These are phyloP conservation scores for Sarcomyxa edulis DNA, from an alignment of 768 basidiomycete species.

Conservation along the genomic window DNA sequence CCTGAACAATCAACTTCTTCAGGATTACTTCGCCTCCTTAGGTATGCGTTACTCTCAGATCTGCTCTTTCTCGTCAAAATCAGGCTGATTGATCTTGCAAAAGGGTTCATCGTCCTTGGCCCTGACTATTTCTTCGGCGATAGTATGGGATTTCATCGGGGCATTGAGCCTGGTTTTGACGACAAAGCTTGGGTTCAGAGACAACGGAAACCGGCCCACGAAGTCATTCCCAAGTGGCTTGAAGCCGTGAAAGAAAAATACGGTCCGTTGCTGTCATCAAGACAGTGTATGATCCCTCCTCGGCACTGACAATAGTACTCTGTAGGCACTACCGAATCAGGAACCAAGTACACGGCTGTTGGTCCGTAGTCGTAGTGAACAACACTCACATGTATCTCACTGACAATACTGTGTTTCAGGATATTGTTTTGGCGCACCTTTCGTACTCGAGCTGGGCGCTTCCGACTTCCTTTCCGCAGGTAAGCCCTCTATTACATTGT, in stretches of 20 bases:
- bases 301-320: too few relatives aligned
- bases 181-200: constrained; percentile 36
- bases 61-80: background rate
- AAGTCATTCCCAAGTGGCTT: constrained; percentile 45
- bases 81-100: background rate
- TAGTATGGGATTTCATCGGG: constrained; percentile 33
- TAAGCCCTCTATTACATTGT: constrained; percentile 16
- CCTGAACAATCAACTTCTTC: constrained; percentile 52
- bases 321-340: too few relatives aligned
- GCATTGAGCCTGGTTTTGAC: constrained; percentile 31
- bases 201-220: constrained; percentile 26
- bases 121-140: constrained; percentile 65
- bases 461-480: constrained; percentile 46
- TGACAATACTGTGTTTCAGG: background rate
- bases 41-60: constrained; percentile 28
- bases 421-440: constrained; percentile 51
- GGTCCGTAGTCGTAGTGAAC: too few relatives aligned
- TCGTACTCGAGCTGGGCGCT: constrained; percentile 38
- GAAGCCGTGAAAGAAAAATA: constrained; percentile 42
- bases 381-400: too few relatives aligned
- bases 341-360: constrained; percentile 42
- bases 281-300: too few relatives aligned
- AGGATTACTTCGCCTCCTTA: constrained; percentile 61
- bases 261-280: constrained; percentile 24
- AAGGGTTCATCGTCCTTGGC: constrained; percentile 56